Base-by-base conservation (phyloP, 1,284 basidiomycete genomes). In the Cystobasidiaceae sp. region DNA sequence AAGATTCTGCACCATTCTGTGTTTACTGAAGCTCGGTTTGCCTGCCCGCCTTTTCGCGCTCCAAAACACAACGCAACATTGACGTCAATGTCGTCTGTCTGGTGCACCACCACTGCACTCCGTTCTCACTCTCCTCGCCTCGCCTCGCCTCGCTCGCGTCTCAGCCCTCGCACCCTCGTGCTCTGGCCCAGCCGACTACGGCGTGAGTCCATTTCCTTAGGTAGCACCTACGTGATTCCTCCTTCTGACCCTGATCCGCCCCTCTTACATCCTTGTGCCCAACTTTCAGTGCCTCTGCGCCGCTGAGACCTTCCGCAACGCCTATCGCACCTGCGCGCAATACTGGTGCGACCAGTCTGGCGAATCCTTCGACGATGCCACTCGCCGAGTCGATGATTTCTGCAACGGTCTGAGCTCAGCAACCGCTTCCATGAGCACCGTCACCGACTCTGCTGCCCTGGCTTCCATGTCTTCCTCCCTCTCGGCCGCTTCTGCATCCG, bases 181-280 rank as follows among this genome's bases (percentile, higher is more conserved):
- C 60, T 23, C 27, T 8, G 60, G 60, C 17, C 46, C 60, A 21
- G 50, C 21, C 34, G 60, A 62, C 41, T 62, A 44, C 30, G 60
- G 21, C n/a, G 54, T 56, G 34, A 55, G 52, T 43, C 23, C 3
- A 48, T 28, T 11, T 11, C 11, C 11, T n/a, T 39, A 39, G 11
- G n/a, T 39, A 11, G n/a, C 37, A 39, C 37, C 11, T 39, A 39
- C 37, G n/a, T n/a, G n/a, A n/a, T n/a, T n/a, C n/a, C n/a, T n/a
- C n/a, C n/a, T n/a, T n/a, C n/a, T n/a, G n/a, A 39, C 37, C 37
- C 11, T n/a, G 37, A n/a, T 39, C 11, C 11, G n/a, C n/a, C 37
- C 37, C 37, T n/a, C n/a, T 39, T 39, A 11, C n/a, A n/a, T 39
- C 11, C 37, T 37, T 7, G n/a, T 9, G 23, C 30, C 19, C 21